Evolutionary conservation across 2,329 filamentous ascomycete species (phyloP).

Genomic region (Dactylellina sp.): DNA sequence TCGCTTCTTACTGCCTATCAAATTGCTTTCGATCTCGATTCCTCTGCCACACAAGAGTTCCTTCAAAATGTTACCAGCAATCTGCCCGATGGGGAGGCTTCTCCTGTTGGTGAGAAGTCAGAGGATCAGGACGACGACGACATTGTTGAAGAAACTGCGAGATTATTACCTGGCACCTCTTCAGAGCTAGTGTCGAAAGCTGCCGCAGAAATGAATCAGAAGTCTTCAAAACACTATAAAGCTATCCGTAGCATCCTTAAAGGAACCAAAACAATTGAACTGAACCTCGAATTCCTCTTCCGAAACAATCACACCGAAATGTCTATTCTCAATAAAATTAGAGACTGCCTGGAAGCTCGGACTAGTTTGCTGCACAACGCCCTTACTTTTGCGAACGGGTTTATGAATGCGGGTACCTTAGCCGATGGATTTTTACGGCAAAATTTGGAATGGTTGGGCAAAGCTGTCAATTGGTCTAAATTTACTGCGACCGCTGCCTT

Average conservation of each 20-base stretch:
- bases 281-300: constrained; percentile 96
- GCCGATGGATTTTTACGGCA: constrained; percentile 99
- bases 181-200: constrained; percentile 52
- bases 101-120: constrained; percentile 45
- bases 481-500: constrained; percentile 97
- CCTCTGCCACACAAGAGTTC: constrained; percentile 98
- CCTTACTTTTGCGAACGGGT: constrained; percentile 96
- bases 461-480: constrained; percentile 99
- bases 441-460: constrained; percentile 96
- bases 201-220: constrained; percentile 53
- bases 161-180: constrained; percentile 62
- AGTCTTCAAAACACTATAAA: constrained; percentile 65
- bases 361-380: constrained; percentile 99
- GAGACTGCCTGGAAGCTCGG: constrained; percentile 91
- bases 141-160: constrained; percentile 69
- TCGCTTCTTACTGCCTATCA: constrained; percentile 92
- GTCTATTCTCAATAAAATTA: constrained; percentile 92
- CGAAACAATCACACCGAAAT: constrained; percentile 93
- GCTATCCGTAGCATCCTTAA: constrained; percentile 79
- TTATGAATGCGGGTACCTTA: constrained; percentile 98
- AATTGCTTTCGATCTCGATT: constrained; percentile 96
- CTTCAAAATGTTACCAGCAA: constrained; percentile 76
- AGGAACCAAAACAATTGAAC: constrained; percentile 90
- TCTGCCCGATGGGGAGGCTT: constrained; percentile 58
- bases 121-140: constrained; percentile 59